Conservation (phyloP, 164 flowering plant genomes). For the Annona cherimola region DNA sequence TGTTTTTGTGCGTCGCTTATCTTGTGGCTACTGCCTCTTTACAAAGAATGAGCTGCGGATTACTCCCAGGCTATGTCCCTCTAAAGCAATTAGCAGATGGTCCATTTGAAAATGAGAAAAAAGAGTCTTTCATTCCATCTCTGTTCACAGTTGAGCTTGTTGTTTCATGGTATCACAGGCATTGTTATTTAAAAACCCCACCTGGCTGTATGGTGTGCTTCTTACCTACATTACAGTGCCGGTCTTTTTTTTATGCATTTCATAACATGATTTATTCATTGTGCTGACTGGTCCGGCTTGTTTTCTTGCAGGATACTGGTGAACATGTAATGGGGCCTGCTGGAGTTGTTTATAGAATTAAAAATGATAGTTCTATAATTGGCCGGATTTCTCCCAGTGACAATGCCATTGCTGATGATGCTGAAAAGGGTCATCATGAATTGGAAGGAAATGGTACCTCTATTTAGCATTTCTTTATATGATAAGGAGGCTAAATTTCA, state of each 20-base stretch:
- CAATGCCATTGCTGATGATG: background rate
- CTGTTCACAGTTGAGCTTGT: background rate
- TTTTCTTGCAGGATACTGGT: constrained; percentile 42
- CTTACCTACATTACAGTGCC: background rate
- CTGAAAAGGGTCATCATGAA: constrained; percentile 1
- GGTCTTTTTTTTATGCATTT: background rate
- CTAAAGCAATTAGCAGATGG: background rate
- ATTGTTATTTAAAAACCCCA: background rate
- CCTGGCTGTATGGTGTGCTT: background rate
- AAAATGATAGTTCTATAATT: constrained; percentile 23
- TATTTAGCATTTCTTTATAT: constrained; percentile 8
- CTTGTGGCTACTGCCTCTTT: background rate
- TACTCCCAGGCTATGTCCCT: background rate
- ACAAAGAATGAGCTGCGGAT: background rate
- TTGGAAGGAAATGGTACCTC: constrained; percentile 35
- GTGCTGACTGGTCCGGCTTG: background rate
- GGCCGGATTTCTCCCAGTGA: background rate
- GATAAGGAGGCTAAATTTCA: background rate
- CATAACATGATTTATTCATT: background rate
- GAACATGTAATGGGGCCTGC: constrained; percentile 54
- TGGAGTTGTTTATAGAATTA: constrained; percentile 43
- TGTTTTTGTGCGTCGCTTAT: background rate
- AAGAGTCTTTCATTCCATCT: background rate
- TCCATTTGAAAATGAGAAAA: background rate
- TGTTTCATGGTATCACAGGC: background rate